These are phyloP conservation scores for Pseudogymnoascus sp. DNA, from an alignment of 2,329 filamentous ascomycete genomes.

Conservation along the genomic window DNA sequence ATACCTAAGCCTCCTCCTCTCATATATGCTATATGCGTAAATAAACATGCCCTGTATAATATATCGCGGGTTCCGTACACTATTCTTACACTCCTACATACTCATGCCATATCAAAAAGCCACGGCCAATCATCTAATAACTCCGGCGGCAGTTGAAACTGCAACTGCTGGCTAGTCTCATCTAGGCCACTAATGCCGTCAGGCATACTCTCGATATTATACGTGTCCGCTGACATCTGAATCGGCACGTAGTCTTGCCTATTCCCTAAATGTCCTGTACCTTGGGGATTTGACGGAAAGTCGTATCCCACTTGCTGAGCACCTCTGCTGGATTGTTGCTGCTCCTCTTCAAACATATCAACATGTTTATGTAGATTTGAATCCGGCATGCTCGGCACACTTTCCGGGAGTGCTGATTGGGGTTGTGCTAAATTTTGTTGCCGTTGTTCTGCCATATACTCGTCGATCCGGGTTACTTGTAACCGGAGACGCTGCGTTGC, in stretches of 20 bases:
- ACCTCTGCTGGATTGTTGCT: not conserved
- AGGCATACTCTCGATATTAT: not conserved
- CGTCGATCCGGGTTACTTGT: slow-evolving; percentile 38
- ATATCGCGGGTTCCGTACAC: not conserved
- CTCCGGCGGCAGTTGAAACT: slow-evolving; percentile 35
- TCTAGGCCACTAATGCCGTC: not conserved
- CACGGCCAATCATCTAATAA: slow-evolving; percentile 37
- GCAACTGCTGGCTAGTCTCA: slow-evolving; percentile 21
- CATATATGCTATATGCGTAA: not conserved
- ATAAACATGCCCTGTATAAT: not conserved
- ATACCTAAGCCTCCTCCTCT: not conserved
- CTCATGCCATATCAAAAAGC: slow-evolving; percentile 21
- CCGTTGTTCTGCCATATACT: slow-evolving; percentile 18
- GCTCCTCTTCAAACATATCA: not conserved
- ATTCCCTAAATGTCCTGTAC: not conserved
- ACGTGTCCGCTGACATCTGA: not conserved
- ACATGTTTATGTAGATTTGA: not conserved
- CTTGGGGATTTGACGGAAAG: not conserved
- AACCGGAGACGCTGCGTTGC: slow-evolving; percentile 34
- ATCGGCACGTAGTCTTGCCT: not conserved
- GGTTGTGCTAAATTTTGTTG: slow-evolving; percentile 6
- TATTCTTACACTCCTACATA: not conserved
- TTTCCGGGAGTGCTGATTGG: not conserved
- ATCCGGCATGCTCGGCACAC: not conserved
- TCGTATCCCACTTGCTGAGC: not conserved